Base-by-base conservation (phyloP, 139 green algal species). In the Asterochloris erici region DNA sequence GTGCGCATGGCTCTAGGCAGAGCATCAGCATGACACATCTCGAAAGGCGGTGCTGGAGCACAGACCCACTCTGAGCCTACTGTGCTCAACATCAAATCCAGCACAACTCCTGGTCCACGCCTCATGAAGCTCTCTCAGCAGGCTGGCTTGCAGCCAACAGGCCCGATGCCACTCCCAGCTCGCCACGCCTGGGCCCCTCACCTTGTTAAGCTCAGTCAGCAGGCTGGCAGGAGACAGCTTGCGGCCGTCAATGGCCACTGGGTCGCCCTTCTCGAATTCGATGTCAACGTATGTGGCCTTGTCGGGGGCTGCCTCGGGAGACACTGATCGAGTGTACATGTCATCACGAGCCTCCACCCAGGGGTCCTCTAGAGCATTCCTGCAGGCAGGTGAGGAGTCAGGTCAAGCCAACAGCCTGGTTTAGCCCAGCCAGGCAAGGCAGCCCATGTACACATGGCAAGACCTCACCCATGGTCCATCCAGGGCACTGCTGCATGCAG, bases 221-320 rank as follows among this genome's bases (percentile, higher is more conserved):
- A 99, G 84, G 16, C 88, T 90, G 38, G 95, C 96, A n/a, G 97
- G 96, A 24, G 90, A 95, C 78, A 98, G 88, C 29, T 84, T 71
- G 38, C 92, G 86, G 81, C 97, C 97, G 84, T 99, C 90, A 74
- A 99, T 92, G 38, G 93, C 93, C 14, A 99, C 97, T 0, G 97
- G 96, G 90, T 99, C 90, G 68, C 97, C 97, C 87, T 94, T 91
- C 90, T 99, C 93, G 86, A 99, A 99, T 17, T 96, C 95, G 23
- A 99, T 92, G 79, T 98, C 95, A 0, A 99, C 81, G 85, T 97
- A 97, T 73, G 95, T 98, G 80, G 96, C 85, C 77, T 86, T 84
- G 90, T 99, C 91, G 38, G 96, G 96, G 23, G 96, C 96, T 77
- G 93, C n/a, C 86, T 98, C 94, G 12, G 95, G 95, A 26, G 89